Evolutionary conservation across 2,329 filamentous ascomycete species (phyloP).

Genomic region (Fusarium oligoseptatum): DNA sequence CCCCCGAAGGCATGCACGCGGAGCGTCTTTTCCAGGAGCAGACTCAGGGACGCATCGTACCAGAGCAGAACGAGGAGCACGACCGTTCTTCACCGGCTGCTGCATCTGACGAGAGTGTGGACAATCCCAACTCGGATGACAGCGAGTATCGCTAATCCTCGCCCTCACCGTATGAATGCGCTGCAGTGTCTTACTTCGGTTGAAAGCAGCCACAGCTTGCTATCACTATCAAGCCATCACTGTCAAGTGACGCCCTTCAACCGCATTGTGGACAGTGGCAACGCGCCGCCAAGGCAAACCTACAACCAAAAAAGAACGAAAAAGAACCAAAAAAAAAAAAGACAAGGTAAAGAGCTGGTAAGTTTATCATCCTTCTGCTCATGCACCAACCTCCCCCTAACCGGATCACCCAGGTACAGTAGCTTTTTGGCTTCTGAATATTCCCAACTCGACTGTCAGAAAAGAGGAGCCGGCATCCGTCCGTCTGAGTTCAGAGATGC

Average conservation of each 20-base stretch:
- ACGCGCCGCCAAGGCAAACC: neutral
- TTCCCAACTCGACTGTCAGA: constrained; percentile 4
- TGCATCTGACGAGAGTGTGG: constrained; percentile 20
- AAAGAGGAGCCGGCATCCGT: constrained; percentile 1
- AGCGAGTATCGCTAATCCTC: constrained; percentile 13
- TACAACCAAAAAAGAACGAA: neutral
- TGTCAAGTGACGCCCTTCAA: neutral
- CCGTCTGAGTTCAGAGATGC: constrained; percentile 6
- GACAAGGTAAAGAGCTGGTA: constrained; percentile 14
- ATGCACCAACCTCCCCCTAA: constrained; percentile 8
- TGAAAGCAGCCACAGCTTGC: neutral
- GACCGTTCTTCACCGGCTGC: constrained; percentile 6
- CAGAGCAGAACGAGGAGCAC: constrained; percentile 38
- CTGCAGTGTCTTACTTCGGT: neutral
- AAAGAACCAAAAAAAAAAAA: neutral
- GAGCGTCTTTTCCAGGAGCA: constrained; percentile 34
- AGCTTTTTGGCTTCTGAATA: constrained; percentile 2
- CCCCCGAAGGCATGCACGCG: constrained; percentile 44
- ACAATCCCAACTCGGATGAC: constrained; percentile 9
- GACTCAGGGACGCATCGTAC: constrained; percentile 3
- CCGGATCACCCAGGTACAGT: constrained; percentile 2
- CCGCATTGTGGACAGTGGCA: neutral
- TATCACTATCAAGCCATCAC: neutral
- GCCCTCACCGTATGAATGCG: neutral
- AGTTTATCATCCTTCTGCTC: neutral